Base-by-base conservation (phyloP, 345 rosid genomes). In the Eucalyptus grandis region DNA sequence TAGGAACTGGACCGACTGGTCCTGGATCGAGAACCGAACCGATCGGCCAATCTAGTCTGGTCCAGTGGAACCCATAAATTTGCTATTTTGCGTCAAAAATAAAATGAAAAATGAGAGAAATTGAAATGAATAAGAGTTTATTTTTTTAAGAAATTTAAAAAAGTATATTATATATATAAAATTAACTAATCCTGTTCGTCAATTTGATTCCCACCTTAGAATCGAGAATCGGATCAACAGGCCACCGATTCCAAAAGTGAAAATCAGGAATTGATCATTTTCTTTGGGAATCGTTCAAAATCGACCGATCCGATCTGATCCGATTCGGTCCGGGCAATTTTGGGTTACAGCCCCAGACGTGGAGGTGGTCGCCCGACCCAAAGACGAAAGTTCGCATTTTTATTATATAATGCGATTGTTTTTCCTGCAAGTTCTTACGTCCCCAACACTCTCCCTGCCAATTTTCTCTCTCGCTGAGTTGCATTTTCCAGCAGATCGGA, bases 211-310 rank as follows among this genome's bases (percentile, higher is more conserved):
- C 0, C 9, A 51, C 1, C 0, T 17, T 51, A 0, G 0, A 51
- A 51, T 7, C 4, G 0, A 51, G 24, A 53, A 17, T 0, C 9
- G 0, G 1, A 51, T 0, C 54, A 0, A 51, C 4, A 0, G 0
- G 22, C 54, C 0, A 1, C 0, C 0, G 0, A 0, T 51, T 53
- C 1, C 9, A 53, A 53, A 53, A 53, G 56, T 53, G 4, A 0
- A 2, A 53, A 53, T 8, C 0, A 0, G 8, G 24, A 19, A 7
- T 0, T 0, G 4, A 51, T 17, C 1, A 16, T 51, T 51, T 15
- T 51, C 1, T 51, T 51, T 16, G 8, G 2, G 2, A 51, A 51
- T 16, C 4, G 4, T 16, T 0, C 21, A 51, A 51, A 16, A 51
- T 51, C 4, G 56, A 51, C 56, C 6, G 43, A 40, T 5, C 40